Evolutionary conservation across 768 basidiomycete species (phyloP).

Genomic region (Tephrocybe sp.): DNA sequence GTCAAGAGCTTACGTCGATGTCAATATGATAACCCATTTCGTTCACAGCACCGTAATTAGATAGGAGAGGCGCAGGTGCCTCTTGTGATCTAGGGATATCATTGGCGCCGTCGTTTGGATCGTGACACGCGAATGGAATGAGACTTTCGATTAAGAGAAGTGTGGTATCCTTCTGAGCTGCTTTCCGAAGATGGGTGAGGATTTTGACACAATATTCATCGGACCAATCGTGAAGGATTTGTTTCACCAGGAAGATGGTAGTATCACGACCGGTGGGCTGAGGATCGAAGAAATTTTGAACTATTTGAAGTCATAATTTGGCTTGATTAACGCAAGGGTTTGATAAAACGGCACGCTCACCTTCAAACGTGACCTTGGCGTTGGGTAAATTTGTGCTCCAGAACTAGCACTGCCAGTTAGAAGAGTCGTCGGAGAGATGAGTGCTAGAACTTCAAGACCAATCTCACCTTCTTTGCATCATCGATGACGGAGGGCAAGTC

Average conservation of each 20-base stretch:
- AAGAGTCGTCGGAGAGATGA: neutral
- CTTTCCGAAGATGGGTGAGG: slow-evolving; percentile 26
- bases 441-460: no score
- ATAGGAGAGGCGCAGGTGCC: no score
- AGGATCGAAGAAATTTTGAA: slow-evolving; percentile 51
- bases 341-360: neutral
- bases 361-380: neutral
- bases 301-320: slow-evolving; percentile 16
- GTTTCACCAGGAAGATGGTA: slow-evolving; percentile 44
- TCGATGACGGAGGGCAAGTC: slow-evolving; percentile 26
- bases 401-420: neutral
- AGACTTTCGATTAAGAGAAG: slow-evolving; percentile 35
- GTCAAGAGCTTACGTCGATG: no score
- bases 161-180: slow-evolving; percentile 23
- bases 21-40: no score
- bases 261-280: slow-evolving; percentile 34
- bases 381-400: neutral
- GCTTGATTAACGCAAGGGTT: neutral
- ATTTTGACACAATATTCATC: slow-evolving; percentile 29
- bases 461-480: slow-evolving; percentile 18
- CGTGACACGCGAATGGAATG: slow-evolving; percentile 22
- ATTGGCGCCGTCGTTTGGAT: slow-evolving; percentile 3
- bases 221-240: slow-evolving; percentile 56
- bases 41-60: no score
- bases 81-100: no score